Base-by-base conservation (phyloP, 768 basidiomycete species). In the Sarcodon sp. region DNA sequence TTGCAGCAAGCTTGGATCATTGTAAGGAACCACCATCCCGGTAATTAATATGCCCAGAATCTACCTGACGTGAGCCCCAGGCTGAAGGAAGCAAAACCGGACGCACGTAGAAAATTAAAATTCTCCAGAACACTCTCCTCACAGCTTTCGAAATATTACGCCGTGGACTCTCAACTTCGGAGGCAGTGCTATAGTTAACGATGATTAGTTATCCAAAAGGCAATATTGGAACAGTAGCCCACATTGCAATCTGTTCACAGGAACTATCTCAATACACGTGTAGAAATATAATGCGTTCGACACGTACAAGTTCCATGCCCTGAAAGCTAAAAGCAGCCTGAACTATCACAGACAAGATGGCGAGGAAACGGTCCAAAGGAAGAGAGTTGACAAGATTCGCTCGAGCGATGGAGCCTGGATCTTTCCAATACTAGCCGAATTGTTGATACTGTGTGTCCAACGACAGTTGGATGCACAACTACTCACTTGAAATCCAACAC, bases 41-140 rank as follows among this genome's bases (percentile, higher is more conserved):
- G 70, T 66, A 52, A 69, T 59, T 56, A 67, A 62, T 7, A 60
- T 62, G 18, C 68, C 67, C 38, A 57, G 35, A 37, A 53, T 46
- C 21, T 27, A 27, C 21, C 21, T 27, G 21, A 27, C 21, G 21
- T 27, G 21, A 27, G 21, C 21, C 3, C 3, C 21, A 27, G 21
- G 21, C 21, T 27, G 21, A 27, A 27, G 21, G 21, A 27, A 27
- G 21, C 21, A 27, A 27, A 27, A 27, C 21, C 4, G 21, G 4
- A 27, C 21, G 21, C 21, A 27, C 21, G 61, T 60, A 66, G 59
- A 67, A 72, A 45, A 72, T 55, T 13, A 71, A 53, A 56, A 75
- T 72, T 49, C 72, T 69, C 54, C 66, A 61, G 62, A 67, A 75
- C 46, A 72, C 70, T 36, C 64, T 61, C 55, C 66, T 67, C 62